These are phyloP conservation scores for Lachnellula suecica DNA, from an alignment of 2,329 filamentous ascomycete species.

Conservation along the genomic window DNA sequence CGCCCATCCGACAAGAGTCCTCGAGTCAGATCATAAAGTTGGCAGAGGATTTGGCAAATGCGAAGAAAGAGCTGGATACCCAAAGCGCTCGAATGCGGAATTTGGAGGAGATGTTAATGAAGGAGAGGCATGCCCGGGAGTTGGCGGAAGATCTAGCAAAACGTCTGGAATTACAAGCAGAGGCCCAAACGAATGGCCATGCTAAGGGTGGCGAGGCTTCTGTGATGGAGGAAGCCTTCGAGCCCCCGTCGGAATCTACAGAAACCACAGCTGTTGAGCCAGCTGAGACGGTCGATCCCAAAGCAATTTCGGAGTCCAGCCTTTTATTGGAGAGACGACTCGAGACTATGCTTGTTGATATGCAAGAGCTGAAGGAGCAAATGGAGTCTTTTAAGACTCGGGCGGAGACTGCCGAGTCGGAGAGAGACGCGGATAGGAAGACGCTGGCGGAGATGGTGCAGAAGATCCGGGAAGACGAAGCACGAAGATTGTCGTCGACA, in stretches of 20 bases:
- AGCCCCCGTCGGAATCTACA: slow-evolving; percentile 40
- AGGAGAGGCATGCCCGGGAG: slow-evolving; percentile 80
- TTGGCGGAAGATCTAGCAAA: slow-evolving; percentile 80
- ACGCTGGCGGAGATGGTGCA: slow-evolving; percentile 86
- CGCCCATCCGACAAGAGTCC: slow-evolving; percentile 49
- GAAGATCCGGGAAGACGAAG: slow-evolving; percentile 71
- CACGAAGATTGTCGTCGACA: slow-evolving; percentile 27
- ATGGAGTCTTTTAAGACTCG: slow-evolving; percentile 69
- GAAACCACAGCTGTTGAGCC: slow-evolving; percentile 8
- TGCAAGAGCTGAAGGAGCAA: slow-evolving; percentile 27
- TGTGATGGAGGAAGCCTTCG: slow-evolving; percentile 45
- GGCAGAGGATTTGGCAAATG: slow-evolving; percentile 78
- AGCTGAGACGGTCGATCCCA: slow-evolving; percentile 61
- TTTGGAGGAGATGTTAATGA: slow-evolving; percentile 73
- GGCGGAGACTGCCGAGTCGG: slow-evolving; percentile 78
- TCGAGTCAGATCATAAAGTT: slow-evolving; percentile 78
- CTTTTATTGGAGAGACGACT: slow-evolving; percentile 25
- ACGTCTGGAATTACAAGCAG: slow-evolving; percentile 60
- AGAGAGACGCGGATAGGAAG: slow-evolving; percentile 69
- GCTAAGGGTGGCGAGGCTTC: slow-evolving; percentile 38
- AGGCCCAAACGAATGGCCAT: slow-evolving; percentile 40
- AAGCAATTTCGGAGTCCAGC: slow-evolving; percentile 76
- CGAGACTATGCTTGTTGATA: slow-evolving; percentile 29
- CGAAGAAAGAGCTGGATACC: slow-evolving; percentile 84
- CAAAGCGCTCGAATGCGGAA: slow-evolving; percentile 78